A percentile compares a stretch with the other conserved stretches of the same genome.
phyloP scores from a whole-genome alignment of 2,329 filamentous ascomycete genomes.

The Epichloe elymi region DNA sequence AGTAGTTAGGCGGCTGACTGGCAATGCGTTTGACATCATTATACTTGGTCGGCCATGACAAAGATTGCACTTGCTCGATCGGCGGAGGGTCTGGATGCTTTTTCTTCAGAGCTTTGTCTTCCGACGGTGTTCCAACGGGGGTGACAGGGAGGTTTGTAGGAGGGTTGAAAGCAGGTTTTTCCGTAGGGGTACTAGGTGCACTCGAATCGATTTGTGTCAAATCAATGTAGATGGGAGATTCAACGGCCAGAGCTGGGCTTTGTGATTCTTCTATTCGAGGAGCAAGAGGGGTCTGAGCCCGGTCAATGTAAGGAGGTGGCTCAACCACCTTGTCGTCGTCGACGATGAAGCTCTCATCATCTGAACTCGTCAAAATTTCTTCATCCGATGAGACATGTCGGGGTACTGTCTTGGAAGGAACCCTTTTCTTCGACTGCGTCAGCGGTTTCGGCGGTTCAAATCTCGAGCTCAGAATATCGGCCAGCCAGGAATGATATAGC shows the following conservation, averaged over 20 bases:
- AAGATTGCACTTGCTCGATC: not conserved
- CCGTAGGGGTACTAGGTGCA: conserved; percentile 6
- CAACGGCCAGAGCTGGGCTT: conserved; percentile 6
- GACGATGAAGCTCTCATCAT: conserved; percentile 39
- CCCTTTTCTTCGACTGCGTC: conserved; percentile 9
- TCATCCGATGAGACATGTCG: conserved; percentile 20
- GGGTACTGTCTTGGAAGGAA: not conserved
- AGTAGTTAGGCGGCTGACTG: conserved; percentile 9
- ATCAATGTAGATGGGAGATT: conserved; percentile 15
- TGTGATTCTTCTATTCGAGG: not conserved
- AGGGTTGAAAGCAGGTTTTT: not conserved
- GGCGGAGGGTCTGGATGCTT: not conserved
- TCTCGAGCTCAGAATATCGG: conserved; percentile 30
- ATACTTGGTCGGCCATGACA: conserved; percentile 3
- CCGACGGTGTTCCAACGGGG: not conserved
- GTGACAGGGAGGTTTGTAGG: conserved; percentile 7
- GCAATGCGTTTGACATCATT: conserved; percentile 10
- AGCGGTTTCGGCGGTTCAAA: conserved; percentile 24
- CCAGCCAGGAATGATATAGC: conserved; percentile 37
- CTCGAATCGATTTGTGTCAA: conserved; percentile 15
- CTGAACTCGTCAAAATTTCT: conserved; percentile 38
- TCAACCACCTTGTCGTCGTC: not conserved
- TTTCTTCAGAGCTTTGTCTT: not conserved
- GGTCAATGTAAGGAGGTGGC: not conserved
- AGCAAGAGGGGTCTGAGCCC: not conserved